phyloP scores from a whole-genome alignment of 148 eudicot genomes.

The Cornus florida region DNA sequence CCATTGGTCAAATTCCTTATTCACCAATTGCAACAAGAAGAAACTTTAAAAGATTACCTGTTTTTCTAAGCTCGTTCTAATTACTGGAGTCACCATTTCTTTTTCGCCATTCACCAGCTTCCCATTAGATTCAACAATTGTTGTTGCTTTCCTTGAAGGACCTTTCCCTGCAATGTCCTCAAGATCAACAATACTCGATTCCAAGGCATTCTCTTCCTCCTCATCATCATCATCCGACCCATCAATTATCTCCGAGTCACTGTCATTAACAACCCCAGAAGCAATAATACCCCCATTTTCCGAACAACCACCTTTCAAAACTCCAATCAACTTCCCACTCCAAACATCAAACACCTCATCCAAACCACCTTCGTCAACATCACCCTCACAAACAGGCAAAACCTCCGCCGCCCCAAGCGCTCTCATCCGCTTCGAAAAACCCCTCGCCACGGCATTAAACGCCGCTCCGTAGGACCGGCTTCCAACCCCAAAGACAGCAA shows the following conservation, averaged over 20 bases:
- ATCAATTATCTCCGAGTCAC: conserved; percentile 34
- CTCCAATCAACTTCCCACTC: conserved; percentile 54
- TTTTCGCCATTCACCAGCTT: conserved; percentile 47
- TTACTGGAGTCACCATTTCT: conserved; percentile 93
- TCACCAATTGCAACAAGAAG: not conserved
- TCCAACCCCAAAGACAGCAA: conserved; percentile 85
- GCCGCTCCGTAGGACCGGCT: conserved; percentile 66
- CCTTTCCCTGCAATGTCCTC: conserved; percentile 95
- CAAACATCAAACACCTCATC: conserved; percentile 70
- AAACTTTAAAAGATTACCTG: conserved; percentile 49
- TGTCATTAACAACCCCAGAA: conserved; percentile 24
- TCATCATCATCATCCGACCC: conserved; percentile 53
- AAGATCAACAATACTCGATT: conserved; percentile 65
- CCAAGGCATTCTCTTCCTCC: conserved; percentile 39
- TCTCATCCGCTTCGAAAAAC: conserved; percentile 45
- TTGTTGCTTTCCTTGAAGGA: conserved; percentile 56
- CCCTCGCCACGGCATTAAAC: conserved; percentile 68
- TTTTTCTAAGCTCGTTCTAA: conserved; percentile 80
- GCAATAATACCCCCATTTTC: conserved; percentile 36
- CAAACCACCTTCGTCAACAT: conserved; percentile 72
- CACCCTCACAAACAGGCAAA: conserved; percentile 65
- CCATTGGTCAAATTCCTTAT: not conserved
- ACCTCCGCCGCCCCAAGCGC: conserved; percentile 73
- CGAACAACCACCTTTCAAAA: conserved; percentile 43
- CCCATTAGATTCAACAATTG: conserved; percentile 41